Evolutionary conservation across 1,139 yeast genomes (phyloP), one percentile per base, ranked within the genome.

Genomic region (Lodderomyces orthopsilosis): DNA sequence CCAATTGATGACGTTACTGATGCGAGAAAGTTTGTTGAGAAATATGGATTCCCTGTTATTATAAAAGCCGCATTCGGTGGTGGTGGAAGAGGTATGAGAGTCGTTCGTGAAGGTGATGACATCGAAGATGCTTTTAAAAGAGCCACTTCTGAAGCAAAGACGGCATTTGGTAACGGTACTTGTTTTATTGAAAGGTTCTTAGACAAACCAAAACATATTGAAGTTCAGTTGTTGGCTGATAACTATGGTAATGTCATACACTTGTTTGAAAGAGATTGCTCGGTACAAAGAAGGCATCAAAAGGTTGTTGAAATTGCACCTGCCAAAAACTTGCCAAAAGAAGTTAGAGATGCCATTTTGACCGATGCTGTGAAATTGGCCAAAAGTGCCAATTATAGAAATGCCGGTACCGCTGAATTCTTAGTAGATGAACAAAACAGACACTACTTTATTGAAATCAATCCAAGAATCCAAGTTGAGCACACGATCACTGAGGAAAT

Each of bases 1-100:
- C 98, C 99, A 51, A 90, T 94, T 63, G 93, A 84, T 46, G 60
- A 77, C 19, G 85, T 84, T 26, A 83, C 77, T 41, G 90, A 93
- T 56, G 98, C 98, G 15, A 59, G 69, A 51, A 81, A 65, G 10
- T 93, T 93, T 61, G 97, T 90, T 28, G 79, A 72, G 35, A 59
- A 88, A 66, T 77, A 91, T 65, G 98, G 99, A 21, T 91, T 65
- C 69, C 99, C 99, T 8, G 98, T 93, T 41, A 93, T 93, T 65
- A 91, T 93, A 68, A 93, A 93, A 71, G 98, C 99, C 37, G 98
- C 98, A 37, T 93, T 87, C 62, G 98, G 99, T 66, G 98, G 98
- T 71, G 98, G 98, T 76, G 98, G 99, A 61, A 84, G 98, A 70
- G 98, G 98, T 76, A 93, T 93, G 98, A 84, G 98, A 73, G 98